Evolutionary conservation across 345 rosid species (phyloP).

Genomic region (Brassica incana): DNA sequence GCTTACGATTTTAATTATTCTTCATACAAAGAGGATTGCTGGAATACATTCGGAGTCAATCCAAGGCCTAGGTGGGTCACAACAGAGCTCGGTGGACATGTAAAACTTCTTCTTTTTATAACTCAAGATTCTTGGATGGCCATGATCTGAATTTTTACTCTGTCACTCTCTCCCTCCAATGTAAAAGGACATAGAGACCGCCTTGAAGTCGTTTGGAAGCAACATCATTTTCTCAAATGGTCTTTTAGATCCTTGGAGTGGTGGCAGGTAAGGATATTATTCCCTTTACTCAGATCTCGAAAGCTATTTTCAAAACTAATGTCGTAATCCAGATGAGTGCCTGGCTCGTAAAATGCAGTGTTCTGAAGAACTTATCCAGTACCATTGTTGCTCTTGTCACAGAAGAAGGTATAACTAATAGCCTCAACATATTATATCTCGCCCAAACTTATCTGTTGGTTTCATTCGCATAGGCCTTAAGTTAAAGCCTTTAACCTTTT

Average conservation of each 20-base stretch:
- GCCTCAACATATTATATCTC: background rate
- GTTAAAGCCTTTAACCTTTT: too few species aligned
- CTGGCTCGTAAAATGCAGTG: constrained; percentile 51
- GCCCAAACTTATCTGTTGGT: too few species aligned
- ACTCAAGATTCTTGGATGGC: constrained; percentile 3
- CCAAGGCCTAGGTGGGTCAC: constrained; percentile 90
- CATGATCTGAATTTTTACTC: constrained; percentile 17
- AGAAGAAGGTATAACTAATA: constrained; percentile 62
- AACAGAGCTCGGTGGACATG: constrained; percentile 85
- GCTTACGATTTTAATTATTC: constrained; percentile 61
- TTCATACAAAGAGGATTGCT: constrained; percentile 64
- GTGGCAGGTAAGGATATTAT: constrained; percentile 62
- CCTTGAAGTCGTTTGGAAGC: constrained; percentile 70
- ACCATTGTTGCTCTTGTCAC: constrained; percentile 81
- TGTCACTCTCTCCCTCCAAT: constrained; percentile 3
- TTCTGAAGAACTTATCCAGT: constrained; percentile 70
- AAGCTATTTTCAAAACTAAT: background rate
- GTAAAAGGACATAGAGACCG: constrained; percentile 67
- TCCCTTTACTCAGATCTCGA: constrained; percentile 6
- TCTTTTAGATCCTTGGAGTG: constrained; percentile 96
- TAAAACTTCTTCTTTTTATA: constrained; percentile 39
- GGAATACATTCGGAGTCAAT: constrained; percentile 54
- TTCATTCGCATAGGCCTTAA: too few species aligned
- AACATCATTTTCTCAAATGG: constrained; percentile 96
- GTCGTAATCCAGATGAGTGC: constrained; percentile 20